phyloP scores from a whole-genome alignment of 2,329 filamentous ascomycete species.

The Zymoseptoria ardabiliae region DNA sequence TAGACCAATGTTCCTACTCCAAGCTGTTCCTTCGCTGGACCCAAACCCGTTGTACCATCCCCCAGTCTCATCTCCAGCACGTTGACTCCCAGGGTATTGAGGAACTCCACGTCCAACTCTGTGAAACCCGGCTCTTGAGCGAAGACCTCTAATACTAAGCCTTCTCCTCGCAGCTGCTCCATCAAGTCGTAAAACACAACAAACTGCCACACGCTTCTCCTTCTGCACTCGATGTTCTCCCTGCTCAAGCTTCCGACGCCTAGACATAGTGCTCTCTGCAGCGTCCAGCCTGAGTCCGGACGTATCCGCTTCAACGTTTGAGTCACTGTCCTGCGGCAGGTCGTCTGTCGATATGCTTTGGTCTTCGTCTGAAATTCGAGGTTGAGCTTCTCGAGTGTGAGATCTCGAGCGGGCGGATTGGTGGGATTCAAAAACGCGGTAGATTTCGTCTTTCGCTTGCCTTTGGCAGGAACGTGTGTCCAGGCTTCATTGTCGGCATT shows the following conservation, averaged over 20 bases:
- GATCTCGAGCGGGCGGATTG: conserved; percentile 10
- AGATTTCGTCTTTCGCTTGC: background rate
- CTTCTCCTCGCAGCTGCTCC: conserved; percentile 3
- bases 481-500: background rate
- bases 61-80: conserved; percentile 9
- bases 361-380: conserved; percentile 17
- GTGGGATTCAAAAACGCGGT: background rate
- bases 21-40: conserved; percentile 9
- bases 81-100: conserved; percentile 15
- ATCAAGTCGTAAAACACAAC: conserved; percentile 26
- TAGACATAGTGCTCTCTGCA: conserved; percentile 26
- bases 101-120: conserved; percentile 22
- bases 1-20: conserved; percentile 15
- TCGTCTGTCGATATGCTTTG: conserved; percentile 17
- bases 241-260: conserved; percentile 27
- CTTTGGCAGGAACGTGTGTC: background rate
- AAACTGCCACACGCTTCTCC: conserved; percentile 27
- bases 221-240: conserved; percentile 23
- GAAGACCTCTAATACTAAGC: conserved; percentile 9
- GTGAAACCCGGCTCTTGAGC: conserved; percentile 28
- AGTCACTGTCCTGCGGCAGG: conserved; percentile 15
- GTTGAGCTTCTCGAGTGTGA: conserved; percentile 13
- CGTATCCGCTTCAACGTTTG: conserved; percentile 14
- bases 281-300: conserved; percentile 17
- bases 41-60: conserved; percentile 6